Conservation (phyloP, 148 eudicot genomes). For the Silene uniflora region DNA sequence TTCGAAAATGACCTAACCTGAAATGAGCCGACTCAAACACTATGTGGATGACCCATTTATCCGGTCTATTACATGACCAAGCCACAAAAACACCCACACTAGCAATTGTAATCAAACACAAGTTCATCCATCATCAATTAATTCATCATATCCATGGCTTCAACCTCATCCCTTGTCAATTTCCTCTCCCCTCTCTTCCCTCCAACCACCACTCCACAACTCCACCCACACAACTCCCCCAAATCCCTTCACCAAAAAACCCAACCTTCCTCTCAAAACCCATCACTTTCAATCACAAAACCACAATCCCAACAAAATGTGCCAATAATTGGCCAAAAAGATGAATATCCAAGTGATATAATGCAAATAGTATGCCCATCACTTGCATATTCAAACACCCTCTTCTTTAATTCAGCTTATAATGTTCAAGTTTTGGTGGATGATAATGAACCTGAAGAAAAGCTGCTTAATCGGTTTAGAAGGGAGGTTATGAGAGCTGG, state of each 20-base stretch:
- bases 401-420: slow-evolving; percentile 52
- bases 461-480: slow-evolving; percentile 53
- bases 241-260: slow-evolving; percentile 20
- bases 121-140: not conserved
- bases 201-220: slow-evolving; percentile 30
- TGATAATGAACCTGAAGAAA: slow-evolving; percentile 73
- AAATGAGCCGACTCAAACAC: no score
- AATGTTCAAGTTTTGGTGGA: slow-evolving; percentile 81
- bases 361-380: slow-evolving; percentile 61
- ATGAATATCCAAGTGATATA: slow-evolving; percentile 26
- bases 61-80: no score
- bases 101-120: no score
- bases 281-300: slow-evolving; percentile 7
- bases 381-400: slow-evolving; percentile 49
- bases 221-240: slow-evolving; percentile 14
- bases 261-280: slow-evolving; percentile 14
- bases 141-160: slow-evolving; percentile 54
- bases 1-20: no score
- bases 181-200: slow-evolving; percentile 52
- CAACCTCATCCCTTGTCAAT: slow-evolving; percentile 49
- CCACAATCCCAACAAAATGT: slow-evolving; percentile 1
- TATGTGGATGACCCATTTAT: no score
- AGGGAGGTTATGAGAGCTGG: slow-evolving; percentile 90
- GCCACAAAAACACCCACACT: no score
- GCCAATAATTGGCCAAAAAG: slow-evolving; percentile 9